These are phyloP conservation scores for Penicillium sp. DNA, from an alignment of 2,329 filamentous ascomycete species.

Conservation along the genomic window DNA sequence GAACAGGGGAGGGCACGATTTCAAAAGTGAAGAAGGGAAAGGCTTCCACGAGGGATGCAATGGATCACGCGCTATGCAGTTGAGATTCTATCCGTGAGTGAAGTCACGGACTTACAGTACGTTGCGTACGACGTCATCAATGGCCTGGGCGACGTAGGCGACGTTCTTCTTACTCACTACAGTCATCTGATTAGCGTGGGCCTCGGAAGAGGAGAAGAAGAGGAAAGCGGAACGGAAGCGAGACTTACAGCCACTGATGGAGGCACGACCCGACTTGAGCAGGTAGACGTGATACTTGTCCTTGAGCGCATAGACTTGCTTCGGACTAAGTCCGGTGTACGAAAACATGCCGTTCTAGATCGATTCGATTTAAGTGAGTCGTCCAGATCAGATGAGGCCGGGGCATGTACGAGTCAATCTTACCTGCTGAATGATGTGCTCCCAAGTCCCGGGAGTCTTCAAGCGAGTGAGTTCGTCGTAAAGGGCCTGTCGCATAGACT, in stretches of 20 bases:
- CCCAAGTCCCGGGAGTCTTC: slow-evolving; percentile 87
- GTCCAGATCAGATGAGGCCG: neutral
- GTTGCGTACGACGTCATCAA: slow-evolving; percentile 35
- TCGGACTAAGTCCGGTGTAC: slow-evolving; percentile 52
- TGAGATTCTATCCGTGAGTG: neutral
- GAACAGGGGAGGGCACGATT: neutral
- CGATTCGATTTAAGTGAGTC: neutral
- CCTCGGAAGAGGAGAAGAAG: neutral
- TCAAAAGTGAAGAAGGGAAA: neutral
- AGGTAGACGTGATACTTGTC: slow-evolving; percentile 42
- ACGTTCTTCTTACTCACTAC: slow-evolving; percentile 38
- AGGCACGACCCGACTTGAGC: slow-evolving; percentile 36
- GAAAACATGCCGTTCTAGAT: slow-evolving; percentile 75
- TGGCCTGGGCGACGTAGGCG: slow-evolving; percentile 34
- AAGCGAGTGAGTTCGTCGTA: slow-evolving; percentile 75
- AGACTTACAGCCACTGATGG: slow-evolving; percentile 36
- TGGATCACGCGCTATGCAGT: neutral
- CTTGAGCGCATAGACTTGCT: slow-evolving; percentile 40
- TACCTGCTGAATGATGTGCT: slow-evolving; percentile 95
- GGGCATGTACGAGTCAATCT: neutral
- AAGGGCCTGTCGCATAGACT: slow-evolving; percentile 75
- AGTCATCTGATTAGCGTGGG: slow-evolving; percentile 2
- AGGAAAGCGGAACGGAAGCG: neutral
- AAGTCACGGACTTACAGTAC: slow-evolving; percentile 18
- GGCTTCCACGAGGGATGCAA: neutral